Evolutionary conservation across 768 basidiomycete genomes (phyloP), one percentile per base, ranked within the genome.

Genomic region (Boletus vermiculosoides): DNA sequence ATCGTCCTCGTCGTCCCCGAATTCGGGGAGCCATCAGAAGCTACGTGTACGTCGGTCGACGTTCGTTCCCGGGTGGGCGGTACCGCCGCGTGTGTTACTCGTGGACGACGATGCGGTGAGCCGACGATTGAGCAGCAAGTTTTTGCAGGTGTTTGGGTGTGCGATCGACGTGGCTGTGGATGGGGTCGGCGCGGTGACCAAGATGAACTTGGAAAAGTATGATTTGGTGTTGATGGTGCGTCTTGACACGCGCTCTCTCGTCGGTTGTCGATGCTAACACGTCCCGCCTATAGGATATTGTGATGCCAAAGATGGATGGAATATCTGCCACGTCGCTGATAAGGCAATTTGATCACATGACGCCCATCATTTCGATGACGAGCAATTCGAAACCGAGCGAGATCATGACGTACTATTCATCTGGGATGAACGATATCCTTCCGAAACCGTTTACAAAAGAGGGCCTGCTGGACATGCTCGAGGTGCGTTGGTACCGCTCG

Each of bases 361-460:
- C 95, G 41, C 96, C 96, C 5, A 98, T 98, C 70, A 97, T 98
- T 62, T 96, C 94, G 23, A 98, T 98, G 96, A 98, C 95, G 51
- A 88, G 86, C 66, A 96, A 94, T 71, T 92, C 91, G 53, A 90
- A 92, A 64, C 94, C 94, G 28, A 88, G 89, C 73, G 90, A 96
- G 72, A 88, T 96, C 59, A 86, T 95, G 84, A 91, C 87, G 9
- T 96, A 95, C 67, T 66, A 70, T 63, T 73, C 70, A 5, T 58
- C 66, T 78, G 89, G 94, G 18, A 98, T 98, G 95, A 98, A 95
- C 72, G 95, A 98, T 73, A 90, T 97, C 55, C 77, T 98, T 18
- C 90, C 94, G 9, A 98, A 98, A 72, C 96, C 96, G 4, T 98
- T 98, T 75, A 96, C 92, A n/a, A 92, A 93, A 71, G 86, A 94